Evolutionary conservation across 441 rosid species (phyloP).

Genomic region (Melastoma candidum): DNA sequence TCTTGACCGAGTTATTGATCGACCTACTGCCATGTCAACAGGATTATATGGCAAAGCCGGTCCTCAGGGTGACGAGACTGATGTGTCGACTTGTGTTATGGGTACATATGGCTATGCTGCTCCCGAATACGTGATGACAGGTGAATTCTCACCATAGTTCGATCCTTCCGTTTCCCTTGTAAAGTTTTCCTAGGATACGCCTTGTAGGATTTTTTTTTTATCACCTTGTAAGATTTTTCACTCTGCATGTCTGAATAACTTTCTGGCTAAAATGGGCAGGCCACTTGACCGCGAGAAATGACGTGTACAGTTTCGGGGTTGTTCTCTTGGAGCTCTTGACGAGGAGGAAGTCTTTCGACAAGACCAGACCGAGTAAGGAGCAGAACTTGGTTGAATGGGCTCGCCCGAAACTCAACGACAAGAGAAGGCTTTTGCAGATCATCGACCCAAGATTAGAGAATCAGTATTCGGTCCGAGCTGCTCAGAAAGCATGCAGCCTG

Average conservation of each 20-base stretch:
- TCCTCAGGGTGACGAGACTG: conserved; percentile 95
- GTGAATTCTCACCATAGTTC: conserved; percentile 25
- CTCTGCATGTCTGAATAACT: conserved; percentile 7
- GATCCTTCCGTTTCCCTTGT: no score
- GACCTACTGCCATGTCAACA: conserved; percentile 18
- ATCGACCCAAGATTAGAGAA: conserved; percentile 83
- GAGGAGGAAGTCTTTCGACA: conserved; percentile 91
- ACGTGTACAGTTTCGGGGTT: conserved; percentile 94
- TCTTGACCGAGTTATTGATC: conserved; percentile 1
- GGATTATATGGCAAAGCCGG: conserved; percentile 99
- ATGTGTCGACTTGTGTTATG: conserved; percentile 96
- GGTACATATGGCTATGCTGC: conserved; percentile 99
- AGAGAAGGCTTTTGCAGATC: conserved; percentile 79
- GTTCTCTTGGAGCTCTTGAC: conserved; percentile 92
- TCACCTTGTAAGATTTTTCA: background rate
- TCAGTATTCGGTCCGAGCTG: conserved; percentile 87
- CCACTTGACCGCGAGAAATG: conserved; percentile 90
- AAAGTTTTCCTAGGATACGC: background rate
- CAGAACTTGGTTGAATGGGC: conserved; percentile 99
- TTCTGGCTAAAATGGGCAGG: conserved; percentile 44
- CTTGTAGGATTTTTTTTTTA: background rate
- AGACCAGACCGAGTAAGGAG: conserved; percentile 90
- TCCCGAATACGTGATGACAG: conserved; percentile 97
- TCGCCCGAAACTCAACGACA: conserved; percentile 86
- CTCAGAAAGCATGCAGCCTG: conserved; percentile 90